Evolutionary conservation across 495 filamentous ascomycete genomes (phyloP), one percentile per base, ranked within the genome.

Genomic region (Filosporella fistucella): DNA sequence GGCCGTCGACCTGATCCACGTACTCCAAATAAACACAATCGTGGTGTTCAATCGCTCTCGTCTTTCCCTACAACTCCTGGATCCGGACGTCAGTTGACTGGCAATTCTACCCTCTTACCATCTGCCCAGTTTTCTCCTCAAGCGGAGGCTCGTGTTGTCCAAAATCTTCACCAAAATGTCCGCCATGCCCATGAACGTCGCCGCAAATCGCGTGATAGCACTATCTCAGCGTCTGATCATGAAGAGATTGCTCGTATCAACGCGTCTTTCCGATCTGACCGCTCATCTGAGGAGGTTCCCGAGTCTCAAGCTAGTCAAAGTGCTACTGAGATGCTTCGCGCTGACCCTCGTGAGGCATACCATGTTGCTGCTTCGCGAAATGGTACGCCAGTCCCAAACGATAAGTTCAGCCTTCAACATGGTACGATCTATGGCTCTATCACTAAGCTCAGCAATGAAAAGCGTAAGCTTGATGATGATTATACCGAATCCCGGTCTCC

Each of bases 201-300:
- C 52, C 76, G 74, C 41, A 77, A 83, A 57, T 87, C 88, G 58
- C 76, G 86, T 37, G 89, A 95, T 55, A 93, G 86, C 68, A 96
- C 90, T 5, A 91, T 96, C 40, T 95, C 90, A 0, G 88, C 81
- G 14, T 84, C 86, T 4, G 88, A 91, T 45, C 77, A 78, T 18
- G 84, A 86, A 35, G 76, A 79, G 24, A 71, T 70, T 35, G 71
- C 75, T 33, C 75, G 75, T 14, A 72, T 42, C 14, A 41, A 8
- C 1, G 25, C 21, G 16, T 25, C 14, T 10, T 46, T 75, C 29
- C 56, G 56, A 13, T 22, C 45, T 17, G 54, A 49, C 33, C n/a
- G n/a, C n/a, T n/a, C n/a, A n/a, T 53, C 47, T 30, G 49, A 54
- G 40, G 54, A 57, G 18, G 22, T 60, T 12, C 29, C 48, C 12